phyloP scores from a whole-genome alignment of 305 asterid species.

The Fraxinus sp. region DNA sequence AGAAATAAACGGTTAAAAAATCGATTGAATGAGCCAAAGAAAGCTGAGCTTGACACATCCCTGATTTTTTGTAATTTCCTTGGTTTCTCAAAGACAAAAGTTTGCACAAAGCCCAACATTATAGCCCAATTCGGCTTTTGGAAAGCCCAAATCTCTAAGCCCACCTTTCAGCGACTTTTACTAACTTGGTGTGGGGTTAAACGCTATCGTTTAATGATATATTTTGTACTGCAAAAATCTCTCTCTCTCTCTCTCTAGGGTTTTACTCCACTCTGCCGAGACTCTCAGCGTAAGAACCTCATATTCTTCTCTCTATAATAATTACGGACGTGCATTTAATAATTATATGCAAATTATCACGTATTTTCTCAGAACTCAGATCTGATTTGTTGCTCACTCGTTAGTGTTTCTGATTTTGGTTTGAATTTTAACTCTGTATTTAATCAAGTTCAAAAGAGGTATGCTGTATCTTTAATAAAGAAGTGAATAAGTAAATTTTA shows the following conservation, averaged over 20 bases:
- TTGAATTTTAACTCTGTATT: slow-evolving; percentile 3
- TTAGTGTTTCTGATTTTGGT: slow-evolving; percentile 25
- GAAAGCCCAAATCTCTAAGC: slow-evolving; percentile 17
- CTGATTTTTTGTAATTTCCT: too few species aligned
- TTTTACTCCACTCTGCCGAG: neutral
- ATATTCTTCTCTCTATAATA: neutral
- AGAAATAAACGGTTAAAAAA: too few species aligned
- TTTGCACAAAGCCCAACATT: too few species aligned
- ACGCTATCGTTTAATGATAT: neutral
- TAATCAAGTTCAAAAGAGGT: slow-evolving; percentile 9
- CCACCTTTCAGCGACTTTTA: neutral
- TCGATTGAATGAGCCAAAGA: too few species aligned
- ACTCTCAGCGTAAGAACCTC: neutral
- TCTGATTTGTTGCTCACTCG: slow-evolving; percentile 19
- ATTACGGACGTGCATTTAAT: neutral
- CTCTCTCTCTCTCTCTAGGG: neutral
- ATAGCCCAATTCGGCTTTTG: neutral
- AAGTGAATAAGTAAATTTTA: neutral
- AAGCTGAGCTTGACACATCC: too few species aligned
- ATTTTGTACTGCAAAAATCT: neutral
- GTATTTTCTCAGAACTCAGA: neutral
- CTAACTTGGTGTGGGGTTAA: neutral
- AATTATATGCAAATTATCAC: neutral
- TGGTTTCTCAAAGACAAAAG: too few species aligned
- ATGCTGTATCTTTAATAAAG: neutral